Base-by-base conservation (phyloP, 257 asterid species). In the Handroanthus guayacan region DNA sequence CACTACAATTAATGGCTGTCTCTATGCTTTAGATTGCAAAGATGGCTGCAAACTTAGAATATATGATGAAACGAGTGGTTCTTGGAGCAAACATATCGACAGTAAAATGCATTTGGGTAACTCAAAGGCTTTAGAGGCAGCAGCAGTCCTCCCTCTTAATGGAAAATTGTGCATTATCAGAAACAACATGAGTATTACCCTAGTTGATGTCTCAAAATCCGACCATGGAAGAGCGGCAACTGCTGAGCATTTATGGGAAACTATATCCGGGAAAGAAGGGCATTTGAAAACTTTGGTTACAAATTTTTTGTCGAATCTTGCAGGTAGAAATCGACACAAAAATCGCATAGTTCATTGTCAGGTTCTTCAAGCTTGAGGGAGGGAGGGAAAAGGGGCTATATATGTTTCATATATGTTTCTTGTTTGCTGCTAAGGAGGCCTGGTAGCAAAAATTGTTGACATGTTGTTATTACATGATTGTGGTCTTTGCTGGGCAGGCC, bases 31-130 rank as follows among this genome's bases (percentile, higher is more conserved):
- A 41, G 86, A 84, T 36, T 81, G 88, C 75, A 76, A 79, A 76
- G 88, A 84, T 36, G 88, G 88, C n/a, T 84, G 88, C 68, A 84
- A 82, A 61, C 83, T 84, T 16, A 73, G 80, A 55, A 63, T 75
- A 16, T 84, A 75, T 34, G 86, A 84, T 39, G 82, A 81, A 81
- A 58, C 76, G 5, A 71, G 78, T 10, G 74, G 75, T 58, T 75
- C 88, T n/a, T 84, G 88, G 88, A 67, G 65, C 58, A 81, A 73
- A 62, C 82, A 67, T 60, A 73, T 82, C 5, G 86, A 84, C 17
- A 76, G 88, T 38, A 84, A 81, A 58, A 72, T 76, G 78, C 88
- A 84, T 44, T 69, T 81, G 77, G 88, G 88, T 20, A 81, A 66
- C 58, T 84, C 88, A 5, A 79, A 69, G 61, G 84, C 84, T 67